Percentiles rank a stretch among this genome's conserved stretches.
phyloP scores from a whole-genome alignment of 495 filamentous ascomycete species.

The Xylaria telfairii region DNA sequence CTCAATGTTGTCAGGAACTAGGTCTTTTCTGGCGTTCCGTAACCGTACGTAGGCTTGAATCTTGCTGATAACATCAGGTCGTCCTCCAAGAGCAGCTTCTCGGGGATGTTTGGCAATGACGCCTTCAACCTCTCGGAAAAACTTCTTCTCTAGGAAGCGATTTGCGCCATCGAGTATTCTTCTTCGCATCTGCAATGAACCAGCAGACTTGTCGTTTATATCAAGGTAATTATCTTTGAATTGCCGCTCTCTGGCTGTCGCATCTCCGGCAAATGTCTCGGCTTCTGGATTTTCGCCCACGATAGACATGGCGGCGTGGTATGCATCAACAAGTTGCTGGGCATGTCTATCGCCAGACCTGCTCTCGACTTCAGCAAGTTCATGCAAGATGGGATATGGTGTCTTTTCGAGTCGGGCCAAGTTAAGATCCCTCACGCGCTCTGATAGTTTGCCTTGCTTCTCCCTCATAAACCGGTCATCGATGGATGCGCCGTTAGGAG shows the following conservation, averaged over 20 bases:
- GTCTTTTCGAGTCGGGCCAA: slow-evolving; percentile 66
- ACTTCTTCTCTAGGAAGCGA: slow-evolving; percentile 72
- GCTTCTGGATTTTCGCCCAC: slow-evolving; percentile 67
- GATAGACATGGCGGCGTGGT: slow-evolving; percentile 76
- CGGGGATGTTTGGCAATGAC: slow-evolving; percentile 80
- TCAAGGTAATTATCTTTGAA: slow-evolving; percentile 77
- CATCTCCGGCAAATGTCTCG: slow-evolving; percentile 57
- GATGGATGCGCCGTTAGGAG: slow-evolving; percentile 46
- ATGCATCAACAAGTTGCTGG: slow-evolving; percentile 75
- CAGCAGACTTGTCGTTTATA: slow-evolving; percentile 65
- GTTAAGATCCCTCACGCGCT: slow-evolving; percentile 79
- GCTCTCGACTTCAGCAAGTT: slow-evolving; percentile 73
- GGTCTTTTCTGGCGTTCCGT: slow-evolving; percentile 74
- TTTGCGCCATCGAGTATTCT: slow-evolving; percentile 79
- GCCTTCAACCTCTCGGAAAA: slow-evolving; percentile 74
- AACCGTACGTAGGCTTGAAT: slow-evolving; percentile 89
- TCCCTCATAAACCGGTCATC: slow-evolving; percentile 77
- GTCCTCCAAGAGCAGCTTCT: slow-evolving; percentile 88
- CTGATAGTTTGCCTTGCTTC: slow-evolving; percentile 78
- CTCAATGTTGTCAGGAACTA: slow-evolving; percentile 74
- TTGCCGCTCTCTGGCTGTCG: slow-evolving; percentile 72
- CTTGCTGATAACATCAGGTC: slow-evolving; percentile 85
- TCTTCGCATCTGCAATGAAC: slow-evolving; percentile 68
- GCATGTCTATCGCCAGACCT: slow-evolving; percentile 69
- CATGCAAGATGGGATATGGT: slow-evolving; percentile 71